Base-by-base conservation (phyloP, 768 basidiomycete species). In the Lactarius vividus region DNA sequence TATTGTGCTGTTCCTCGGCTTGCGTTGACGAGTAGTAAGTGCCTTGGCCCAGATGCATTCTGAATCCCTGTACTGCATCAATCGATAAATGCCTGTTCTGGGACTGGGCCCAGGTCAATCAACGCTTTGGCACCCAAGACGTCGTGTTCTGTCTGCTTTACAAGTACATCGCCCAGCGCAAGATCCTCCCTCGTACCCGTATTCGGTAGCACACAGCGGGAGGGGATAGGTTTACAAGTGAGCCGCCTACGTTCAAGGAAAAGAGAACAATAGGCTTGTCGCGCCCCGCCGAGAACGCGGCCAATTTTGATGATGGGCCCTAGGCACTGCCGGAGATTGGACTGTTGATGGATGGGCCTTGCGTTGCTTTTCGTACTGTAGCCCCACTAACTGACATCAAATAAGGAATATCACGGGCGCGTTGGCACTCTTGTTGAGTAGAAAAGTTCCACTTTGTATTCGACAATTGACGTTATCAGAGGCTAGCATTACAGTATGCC, bases 301-400 rank as follows among this genome's bases (percentile, higher is more conserved):
- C 49, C 49, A n/a, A 26, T 57, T 57, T 53, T 49, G 59, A 62
- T 57, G 15, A 56, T 59, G 8, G 35, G 52, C 16, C 29, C n/a
- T 57, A 86, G 85, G 82, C 52, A 29, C 78, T 40, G 78, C 80
- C 23, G 82, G 80, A 62, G 83, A 80, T 55, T 88, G 86, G 86
- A 77, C 80, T 44, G 81, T 87, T 69, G 77, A 84, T 73, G 86
- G 77, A 84, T 73, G 86, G 86, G 18, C 71, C 80, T 61, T 88
- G 88, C 74, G 60, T 37, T 11, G 18, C 35, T n/a, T n/a, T 35
- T 35, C 20, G 28, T 37, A 37, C 35, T 37, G 35, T 31, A 28
- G 13, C 59, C 44, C 26, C 59, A 53, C 26, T 26, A 40, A 57
- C 10, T 52, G 49, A 58, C 28, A 26, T 46, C 44, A 52, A 42